Evolutionary conservation across 2,329 filamentous ascomycete species (phyloP).

Genomic region (Claviceps digitariae): DNA sequence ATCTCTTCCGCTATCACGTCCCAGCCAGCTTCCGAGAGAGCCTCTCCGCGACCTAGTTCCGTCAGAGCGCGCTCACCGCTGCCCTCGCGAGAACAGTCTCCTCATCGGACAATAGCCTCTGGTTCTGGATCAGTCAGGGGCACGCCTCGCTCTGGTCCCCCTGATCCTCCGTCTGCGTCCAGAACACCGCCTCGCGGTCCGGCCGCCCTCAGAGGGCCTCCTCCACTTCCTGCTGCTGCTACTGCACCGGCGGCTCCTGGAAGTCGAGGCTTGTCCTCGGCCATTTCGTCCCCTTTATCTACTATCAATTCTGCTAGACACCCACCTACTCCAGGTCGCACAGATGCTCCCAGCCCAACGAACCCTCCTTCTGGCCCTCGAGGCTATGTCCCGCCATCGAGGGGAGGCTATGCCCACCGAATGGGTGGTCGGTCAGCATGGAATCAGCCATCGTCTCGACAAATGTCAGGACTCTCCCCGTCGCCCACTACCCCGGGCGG

Average conservation of each 20-base stretch:
- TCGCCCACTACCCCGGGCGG: constrained; percentile 27
- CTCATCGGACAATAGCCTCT: constrained; percentile 13
- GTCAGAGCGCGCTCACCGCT: constrained; percentile 33
- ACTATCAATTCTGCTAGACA: constrained; percentile 17
- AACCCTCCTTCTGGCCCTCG: constrained; percentile 40
- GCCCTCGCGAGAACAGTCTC: constrained; percentile 29
- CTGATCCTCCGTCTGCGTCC: constrained; percentile 15
- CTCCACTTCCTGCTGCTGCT: constrained; percentile 18
- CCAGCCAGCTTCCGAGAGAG: constrained; percentile 35
- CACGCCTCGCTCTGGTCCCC: constrained; percentile 13
- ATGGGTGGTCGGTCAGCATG: constrained; percentile 33
- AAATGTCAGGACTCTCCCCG: constrained; percentile 21
- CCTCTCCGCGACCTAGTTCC: constrained; percentile 37
- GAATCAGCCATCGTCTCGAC: constrained; percentile 21
- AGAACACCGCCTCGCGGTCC: constrained; percentile 42
- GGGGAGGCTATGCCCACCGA: constrained; percentile 31
- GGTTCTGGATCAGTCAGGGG: constrained; percentile 16
- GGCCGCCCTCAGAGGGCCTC: constrained; percentile 37
- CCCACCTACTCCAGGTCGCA: constrained; percentile 21
- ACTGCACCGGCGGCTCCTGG: constrained; percentile 24
- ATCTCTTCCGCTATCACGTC: constrained; percentile 38
- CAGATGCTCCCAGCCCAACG: constrained; percentile 31
- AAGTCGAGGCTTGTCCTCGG: constrained; percentile 24
- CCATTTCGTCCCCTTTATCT: constrained; percentile 22
- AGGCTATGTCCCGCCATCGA: constrained; percentile 33